Percentiles rank a stretch among this genome's conserved stretches.
These are phyloP conservation scores for Achlya hypogyna DNA, from an alignment of 352 stramenopile genomes.

Conservation along the genomic window DNA sequence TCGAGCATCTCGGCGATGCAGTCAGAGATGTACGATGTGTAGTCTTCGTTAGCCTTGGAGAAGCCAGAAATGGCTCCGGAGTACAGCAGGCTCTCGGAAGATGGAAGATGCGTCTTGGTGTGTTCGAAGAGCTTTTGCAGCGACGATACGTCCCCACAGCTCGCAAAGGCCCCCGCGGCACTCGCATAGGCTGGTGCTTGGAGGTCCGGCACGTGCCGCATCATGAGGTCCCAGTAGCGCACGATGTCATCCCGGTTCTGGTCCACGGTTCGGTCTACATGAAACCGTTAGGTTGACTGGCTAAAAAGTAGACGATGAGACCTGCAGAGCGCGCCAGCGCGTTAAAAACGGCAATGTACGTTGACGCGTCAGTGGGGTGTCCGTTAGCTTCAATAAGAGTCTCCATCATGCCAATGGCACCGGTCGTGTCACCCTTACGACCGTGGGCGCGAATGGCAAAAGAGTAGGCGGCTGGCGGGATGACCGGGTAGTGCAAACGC, in stretches of 20 bases:
- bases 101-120: slow-evolving; percentile 27
- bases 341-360: slow-evolving; percentile 74
- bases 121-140: slow-evolving; percentile 55
- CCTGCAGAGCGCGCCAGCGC: slow-evolving; percentile 40
- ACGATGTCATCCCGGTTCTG: slow-evolving; percentile 44
- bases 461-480: slow-evolving; percentile 49
- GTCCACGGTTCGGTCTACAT: slow-evolving; percentile 23
- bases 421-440: slow-evolving; percentile 51
- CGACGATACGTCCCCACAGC: slow-evolving; percentile 55
- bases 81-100: slow-evolving; percentile 45
- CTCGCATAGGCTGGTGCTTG: slow-evolving; percentile 70
- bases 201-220: slow-evolving; percentile 47
- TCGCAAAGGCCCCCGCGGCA: slow-evolving; percentile 70
- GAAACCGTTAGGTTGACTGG: neutral
- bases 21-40: slow-evolving; percentile 48
- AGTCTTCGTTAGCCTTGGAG: slow-evolving; percentile 58
- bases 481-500: slow-evolving; percentile 27
- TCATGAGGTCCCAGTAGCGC: slow-evolving; percentile 76
- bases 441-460: slow-evolving; percentile 62
- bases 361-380: slow-evolving; percentile 24
- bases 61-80: slow-evolving; percentile 77
- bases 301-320: neutral
- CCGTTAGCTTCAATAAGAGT: slow-evolving; percentile 42
- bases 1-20: slow-evolving; percentile 48
- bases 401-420: slow-evolving; percentile 61